These are phyloP conservation scores for Noccaea bulbosa DNA, from an alignment of 345 rosid species.

Conservation along the genomic window DNA sequence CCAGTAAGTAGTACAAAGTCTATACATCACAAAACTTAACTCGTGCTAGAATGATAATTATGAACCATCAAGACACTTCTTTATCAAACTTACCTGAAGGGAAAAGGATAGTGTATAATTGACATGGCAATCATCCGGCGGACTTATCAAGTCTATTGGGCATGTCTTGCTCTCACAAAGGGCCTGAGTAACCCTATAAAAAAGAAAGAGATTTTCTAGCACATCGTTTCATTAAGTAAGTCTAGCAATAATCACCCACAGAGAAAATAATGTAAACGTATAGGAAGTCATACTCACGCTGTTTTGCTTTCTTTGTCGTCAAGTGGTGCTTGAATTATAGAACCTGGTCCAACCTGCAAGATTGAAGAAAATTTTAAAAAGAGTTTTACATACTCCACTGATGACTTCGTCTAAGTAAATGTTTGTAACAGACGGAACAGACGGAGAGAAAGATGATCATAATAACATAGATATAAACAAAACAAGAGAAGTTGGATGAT, in stretches of 20 bases:
- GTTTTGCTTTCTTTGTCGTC: slow-evolving; percentile 73
- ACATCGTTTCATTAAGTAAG: slow-evolving; percentile 16
- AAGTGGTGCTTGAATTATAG: slow-evolving; percentile 86
- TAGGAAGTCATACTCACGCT: slow-evolving; percentile 70
- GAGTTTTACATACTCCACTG: slow-evolving; percentile 23
- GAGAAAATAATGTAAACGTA: slow-evolving; percentile 25
- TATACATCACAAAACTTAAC: slow-evolving; percentile 20
- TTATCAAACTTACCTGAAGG: slow-evolving; percentile 66
- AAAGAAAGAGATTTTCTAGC: slow-evolving; percentile 17
- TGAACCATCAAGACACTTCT: slow-evolving; percentile 32
- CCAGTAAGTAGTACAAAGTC: slow-evolving; percentile 4
- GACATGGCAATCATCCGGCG: slow-evolving; percentile 99
- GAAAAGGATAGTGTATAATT: slow-evolving; percentile 91
- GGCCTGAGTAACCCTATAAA: slow-evolving; percentile 69
- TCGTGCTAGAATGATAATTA: slow-evolving; percentile 15
- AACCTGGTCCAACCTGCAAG: slow-evolving; percentile 89
- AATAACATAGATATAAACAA: slow-evolving; percentile 26
- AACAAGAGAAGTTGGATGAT: slow-evolving; percentile 26
- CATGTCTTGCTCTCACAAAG: slow-evolving; percentile 82
- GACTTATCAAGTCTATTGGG: slow-evolving; percentile 87
- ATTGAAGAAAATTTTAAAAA: slow-evolving; percentile 29
- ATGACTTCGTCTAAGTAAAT: slow-evolving; percentile 14
- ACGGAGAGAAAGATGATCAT: slow-evolving; percentile 28
- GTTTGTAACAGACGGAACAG: slow-evolving; percentile 11
- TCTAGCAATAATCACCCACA: slow-evolving; percentile 14